Evolutionary conservation across 2,329 filamentous ascomycete species (phyloP), one percentile per base, ranked within the genome.

Genomic region (Aaosphaeria arxii): DNA sequence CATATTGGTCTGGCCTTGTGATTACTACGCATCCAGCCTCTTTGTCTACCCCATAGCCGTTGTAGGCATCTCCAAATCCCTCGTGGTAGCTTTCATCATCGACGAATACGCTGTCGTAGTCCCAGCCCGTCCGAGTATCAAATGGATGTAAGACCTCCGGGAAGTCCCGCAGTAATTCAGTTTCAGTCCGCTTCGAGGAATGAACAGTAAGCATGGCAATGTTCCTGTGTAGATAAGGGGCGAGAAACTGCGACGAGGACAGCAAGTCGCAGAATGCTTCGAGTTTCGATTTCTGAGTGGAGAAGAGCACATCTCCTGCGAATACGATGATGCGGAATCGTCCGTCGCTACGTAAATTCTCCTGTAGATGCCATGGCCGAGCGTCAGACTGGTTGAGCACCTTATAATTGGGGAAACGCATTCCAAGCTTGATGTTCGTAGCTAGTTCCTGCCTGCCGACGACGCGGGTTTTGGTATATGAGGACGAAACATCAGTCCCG

Each of bases 1-100:
- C 78, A 65, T 89, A 84, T 61, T 86, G 83, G 71, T 89, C 87
- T 2, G 86, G 87, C 43, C 87, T 67, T 2, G 84, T 71, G 1
- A 85, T 70, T 0, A 87, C 77, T 4, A 83, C 69, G 51, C 80
- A 83, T 0, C 86, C 85, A 17, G 67, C 66, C 45, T 77, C 70
- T 13, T 55, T 62, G 53, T 83, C 74, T 1, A 89, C 72, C 0
- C 83, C 85, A 48, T 84, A 85, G 4, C 74, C 75, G 47, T 77
- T 70, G 57, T 87, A 79, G 24, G 74, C 71, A 46, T 74, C 64
- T 1, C 69, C 73, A 59, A 70, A 70, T 6, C 71, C 72, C 50
- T 73, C 66, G 49, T 74, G 68, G 49, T 74, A 74, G 49, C 65
- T 71, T 52, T 64, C 67, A 46, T 76, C 75, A 47, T 77, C 75